Base-by-base conservation (phyloP, 257 asterid species). In the Pogostemon cablin region DNA sequence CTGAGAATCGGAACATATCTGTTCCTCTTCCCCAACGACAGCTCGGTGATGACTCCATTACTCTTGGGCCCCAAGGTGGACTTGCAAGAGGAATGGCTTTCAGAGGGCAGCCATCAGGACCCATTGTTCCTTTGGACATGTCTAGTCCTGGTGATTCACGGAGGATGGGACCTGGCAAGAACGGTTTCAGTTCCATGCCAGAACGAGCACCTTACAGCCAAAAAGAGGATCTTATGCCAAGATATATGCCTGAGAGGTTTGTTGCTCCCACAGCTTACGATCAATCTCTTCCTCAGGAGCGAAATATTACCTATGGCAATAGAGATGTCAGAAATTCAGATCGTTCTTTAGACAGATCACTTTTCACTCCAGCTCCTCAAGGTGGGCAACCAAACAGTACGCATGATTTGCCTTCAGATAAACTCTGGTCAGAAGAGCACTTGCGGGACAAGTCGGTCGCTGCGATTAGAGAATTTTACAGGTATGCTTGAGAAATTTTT, bases 61-160 rank as follows among this genome's bases (percentile, higher is more conserved):
- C 96, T 59, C 95, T 91, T 79, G 97, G 95, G 49, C 96, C 97
- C 64, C 97, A 91, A 81, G 98, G 98, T 50, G 96, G 96, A 58
- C 96, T 89, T 72, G 93, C 90, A 9, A 86, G 86, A 77, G 95
- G 96, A 69, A 90, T 90, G 97, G 87, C 87, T 73, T 86, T 81
- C 78, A 84, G 93, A 81, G 95, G 93, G 72, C 96, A 78, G 54
- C 79, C 90, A 65, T 81, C 88, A 32, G 81, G 82, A 62, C 73
- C 84, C 41, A 81, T 58, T 58, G 69, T 71, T 65, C 78, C 77
- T 6, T 72, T 75, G 38, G 90, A 82, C 64, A 72, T 69, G 68
- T 64, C 81, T 54, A 77, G 72, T 73, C 61, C 78, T 72, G 90
- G 82, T 70, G 88, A 82, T 52, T 54, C 84, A 49, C 72, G 88